Percentiles rank a stretch among this genome's conserved stretches.
Conservation (phyloP, 176 grass and related monocot species). For the Hordeum marinum region DNA sequence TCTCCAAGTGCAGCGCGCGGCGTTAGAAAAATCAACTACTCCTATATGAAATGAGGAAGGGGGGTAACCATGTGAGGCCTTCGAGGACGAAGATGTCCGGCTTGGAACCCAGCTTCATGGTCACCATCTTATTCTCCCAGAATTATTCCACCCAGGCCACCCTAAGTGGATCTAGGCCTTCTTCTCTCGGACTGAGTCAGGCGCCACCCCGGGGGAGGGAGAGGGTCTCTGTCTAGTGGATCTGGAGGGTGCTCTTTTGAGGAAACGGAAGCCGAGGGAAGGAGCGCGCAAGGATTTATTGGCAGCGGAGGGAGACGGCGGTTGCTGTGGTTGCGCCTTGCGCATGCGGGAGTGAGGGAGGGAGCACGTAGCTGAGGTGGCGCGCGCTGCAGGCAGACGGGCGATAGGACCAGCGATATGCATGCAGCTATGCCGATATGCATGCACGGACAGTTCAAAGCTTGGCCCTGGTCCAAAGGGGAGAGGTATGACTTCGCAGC, state of each 20-base stretch:
- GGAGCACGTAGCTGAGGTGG: not conserved
- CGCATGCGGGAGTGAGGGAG: not conserved
- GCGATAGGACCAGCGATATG: not conserved
- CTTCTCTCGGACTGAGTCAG: not conserved
- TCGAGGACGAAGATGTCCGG: constrained; percentile 51
- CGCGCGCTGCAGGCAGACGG: not conserved
- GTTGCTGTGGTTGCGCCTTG: not conserved
- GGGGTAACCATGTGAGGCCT: constrained; percentile 60
- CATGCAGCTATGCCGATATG: not conserved
- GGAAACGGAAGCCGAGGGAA: constrained; percentile 19
- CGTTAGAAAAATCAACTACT: not conserved
- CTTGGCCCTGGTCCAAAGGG: constrained; percentile 36
- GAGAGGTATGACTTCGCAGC: not conserved
- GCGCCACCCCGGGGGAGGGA: not conserved
- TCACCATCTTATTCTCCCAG: constrained; percentile 32
- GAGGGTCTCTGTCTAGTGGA: not conserved
- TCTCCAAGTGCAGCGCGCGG: not conserved
- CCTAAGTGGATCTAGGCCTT: not conserved
- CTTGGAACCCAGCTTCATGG: constrained; percentile 70
- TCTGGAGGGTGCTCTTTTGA: not conserved
- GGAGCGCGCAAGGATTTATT: not conserved
- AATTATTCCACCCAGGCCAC: not conserved
- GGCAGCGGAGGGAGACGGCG: not conserved
- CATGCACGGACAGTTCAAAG: constrained; percentile 9
- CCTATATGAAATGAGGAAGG: not conserved